phyloP scores from a whole-genome alignment of 495 filamentous ascomycete species.

The Trichoderma asperelloides region DNA sequence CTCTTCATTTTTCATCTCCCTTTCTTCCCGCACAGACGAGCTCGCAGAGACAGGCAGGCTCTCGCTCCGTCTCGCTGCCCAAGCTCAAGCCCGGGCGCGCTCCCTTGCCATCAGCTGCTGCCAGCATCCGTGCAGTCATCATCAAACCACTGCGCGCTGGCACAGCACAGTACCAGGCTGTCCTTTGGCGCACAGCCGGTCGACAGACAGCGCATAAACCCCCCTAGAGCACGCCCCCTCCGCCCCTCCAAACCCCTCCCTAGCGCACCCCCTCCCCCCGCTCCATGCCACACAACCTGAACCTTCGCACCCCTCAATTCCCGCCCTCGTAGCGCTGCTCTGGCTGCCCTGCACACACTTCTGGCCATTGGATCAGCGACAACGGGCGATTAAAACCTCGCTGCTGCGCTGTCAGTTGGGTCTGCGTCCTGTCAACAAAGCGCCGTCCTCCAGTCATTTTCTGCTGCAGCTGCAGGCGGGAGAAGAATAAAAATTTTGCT shows the following conservation, averaged over 20 bases:
- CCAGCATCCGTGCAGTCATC: no score
- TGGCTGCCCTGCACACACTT: slow-evolving; percentile 5
- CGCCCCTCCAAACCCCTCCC: not conserved
- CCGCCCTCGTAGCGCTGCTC: slow-evolving; percentile 2
- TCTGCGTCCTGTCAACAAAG: not conserved
- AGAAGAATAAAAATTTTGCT: not conserved
- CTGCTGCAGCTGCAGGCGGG: not conserved
- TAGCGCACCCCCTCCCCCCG: not conserved
- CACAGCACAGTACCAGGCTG: not conserved
- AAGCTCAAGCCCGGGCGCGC: not conserved
- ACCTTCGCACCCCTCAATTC: slow-evolving; percentile 4
- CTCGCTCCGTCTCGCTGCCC: not conserved
- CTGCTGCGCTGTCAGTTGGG: slow-evolving; percentile 5
- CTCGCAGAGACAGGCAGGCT: no score
- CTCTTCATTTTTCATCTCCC: not conserved
- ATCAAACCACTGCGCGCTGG: no score
- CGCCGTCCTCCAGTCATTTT: not conserved
- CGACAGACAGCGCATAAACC: not conserved
- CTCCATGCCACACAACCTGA: not conserved
- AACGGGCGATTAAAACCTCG: slow-evolving; percentile 6
- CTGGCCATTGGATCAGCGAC: slow-evolving; percentile 6
- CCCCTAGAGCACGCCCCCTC: not conserved
- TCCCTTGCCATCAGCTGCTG: no score
- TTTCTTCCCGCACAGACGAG: not conserved
- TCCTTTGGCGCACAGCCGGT: not conserved